Evolutionary conservation across 2,329 filamentous ascomycete species (phyloP), one percentile per base, ranked within the genome.

Genomic region (Periconia digitata): DNA sequence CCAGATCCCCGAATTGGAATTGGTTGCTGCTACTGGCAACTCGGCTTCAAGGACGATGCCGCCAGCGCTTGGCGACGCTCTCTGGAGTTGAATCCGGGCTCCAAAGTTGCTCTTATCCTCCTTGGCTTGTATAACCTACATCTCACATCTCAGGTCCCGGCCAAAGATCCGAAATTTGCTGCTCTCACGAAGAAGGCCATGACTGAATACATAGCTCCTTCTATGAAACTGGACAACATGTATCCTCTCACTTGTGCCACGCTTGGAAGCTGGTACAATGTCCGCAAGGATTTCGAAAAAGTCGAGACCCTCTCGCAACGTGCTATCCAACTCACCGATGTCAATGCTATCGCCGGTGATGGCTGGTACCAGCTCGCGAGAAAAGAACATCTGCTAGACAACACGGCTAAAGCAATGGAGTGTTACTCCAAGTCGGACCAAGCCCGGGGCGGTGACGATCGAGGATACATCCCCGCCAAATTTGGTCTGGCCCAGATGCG

Each of bases 1-100:
- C 94, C 94, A 0, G 94, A 99, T 71, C 95, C 94, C 58, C 84
- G 95, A 60, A 92, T 99, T 59, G 94, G 94, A 46, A 92, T 99
- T 64, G 94, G 94, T 39, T 94, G 90, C 72, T 99, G 94, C 76
- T 87, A 96, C 70, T 99, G 95, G 94, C 90, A 96, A 71, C 79
- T 99, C 22, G 92, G 92, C 10, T 91, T 90, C 77, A 96, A 95
- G 71, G 90, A 95, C 27, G 90, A 96, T 62, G 94, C 95, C 7
- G 92, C 89, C 66, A 77, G 79, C 40, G 92, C 94, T 12, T 99
- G 94, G 94, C 88, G 95, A 66, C 82, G 94, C 54, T 85, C 87
- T 12, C 74, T 96, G 22, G 89, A 95, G 66, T 81, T 96, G 50
- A 85, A 86, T 62, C 85, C 89, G 0, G 82, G 91, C 20, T 95